phyloP scores from a whole-genome alignment of 257 asterid genomes.

The Ligustrum vulgare region DNA sequence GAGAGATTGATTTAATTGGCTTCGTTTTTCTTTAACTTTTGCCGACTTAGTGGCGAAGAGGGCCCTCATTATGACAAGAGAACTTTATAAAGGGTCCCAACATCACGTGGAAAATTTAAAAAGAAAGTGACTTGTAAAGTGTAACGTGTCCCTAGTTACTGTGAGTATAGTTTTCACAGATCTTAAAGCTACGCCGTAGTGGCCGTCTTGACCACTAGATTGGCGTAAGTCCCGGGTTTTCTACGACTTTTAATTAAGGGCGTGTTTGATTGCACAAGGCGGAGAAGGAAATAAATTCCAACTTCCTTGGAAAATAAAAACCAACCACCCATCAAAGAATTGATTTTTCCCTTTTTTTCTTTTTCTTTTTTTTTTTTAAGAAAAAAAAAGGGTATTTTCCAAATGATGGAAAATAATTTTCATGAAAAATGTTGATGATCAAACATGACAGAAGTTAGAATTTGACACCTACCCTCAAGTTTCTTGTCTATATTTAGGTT shows the following conservation, averaged over 20 bases:
- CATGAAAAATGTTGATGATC: too few species aligned
- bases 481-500: conserved; percentile 2
- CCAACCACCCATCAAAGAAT: too few species aligned
- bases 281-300: too few species aligned
- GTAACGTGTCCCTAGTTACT: conserved; percentile 27
- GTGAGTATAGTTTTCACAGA: conserved; percentile 22
- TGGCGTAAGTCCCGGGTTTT: conserved; percentile 26
- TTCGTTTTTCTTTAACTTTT: conserved; percentile 18
- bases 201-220: conserved; percentile 33
- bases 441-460: too few species aligned
- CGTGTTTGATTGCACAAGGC: too few species aligned
- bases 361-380: too few species aligned
- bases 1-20: conserved; percentile 42
- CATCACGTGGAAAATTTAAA: conserved; percentile 33
- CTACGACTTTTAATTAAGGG: conserved; percentile 1
- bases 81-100: conserved; percentile 36
- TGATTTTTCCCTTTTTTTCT: too few species aligned
- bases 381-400: too few species aligned
- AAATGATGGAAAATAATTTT: too few species aligned
- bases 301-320: too few species aligned
- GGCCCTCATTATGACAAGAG: conserved; percentile 38
- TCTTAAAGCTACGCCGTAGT: conserved; percentile 25
- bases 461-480: too few species aligned
- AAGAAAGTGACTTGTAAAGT: conserved; percentile 22
- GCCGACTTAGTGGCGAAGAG: conserved; percentile 39